Percentiles rank a stretch among this genome's conserved stretches.
These are phyloP conservation scores for Pleurotus pulmonarius DNA, from an alignment of 768 basidiomycete species.

Conservation along the genomic window DNA sequence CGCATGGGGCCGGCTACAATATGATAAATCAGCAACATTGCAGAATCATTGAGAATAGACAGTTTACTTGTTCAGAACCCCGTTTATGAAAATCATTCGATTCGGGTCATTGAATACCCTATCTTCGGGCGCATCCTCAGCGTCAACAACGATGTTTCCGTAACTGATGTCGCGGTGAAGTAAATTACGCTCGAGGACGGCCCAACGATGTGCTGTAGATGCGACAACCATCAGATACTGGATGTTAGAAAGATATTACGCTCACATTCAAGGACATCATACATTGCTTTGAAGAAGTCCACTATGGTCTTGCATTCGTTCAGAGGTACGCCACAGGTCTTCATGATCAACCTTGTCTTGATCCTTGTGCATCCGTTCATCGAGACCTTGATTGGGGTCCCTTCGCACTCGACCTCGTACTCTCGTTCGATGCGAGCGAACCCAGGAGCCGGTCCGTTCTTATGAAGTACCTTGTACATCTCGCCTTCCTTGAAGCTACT, in stretches of 20 bases:
- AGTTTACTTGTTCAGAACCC: too few relatives aligned
- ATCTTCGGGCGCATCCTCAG: background rate
- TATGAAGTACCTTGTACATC: background rate
- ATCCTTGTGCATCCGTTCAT: background rate
- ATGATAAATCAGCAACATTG: too few relatives aligned
- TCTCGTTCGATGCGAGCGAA: background rate
- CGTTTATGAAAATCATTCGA: too few relatives aligned
- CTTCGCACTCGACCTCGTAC: background rate
- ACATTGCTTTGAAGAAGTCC: background rate
- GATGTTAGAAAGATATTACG: background rate
- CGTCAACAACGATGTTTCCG: background rate
- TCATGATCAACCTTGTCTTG: background rate
- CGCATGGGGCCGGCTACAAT: too few relatives aligned
- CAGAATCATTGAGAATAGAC: too few relatives aligned
- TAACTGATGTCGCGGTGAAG: conserved; percentile 6
- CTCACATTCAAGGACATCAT: conserved; percentile 5
- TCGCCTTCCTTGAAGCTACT: background rate
- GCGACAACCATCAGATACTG: background rate
- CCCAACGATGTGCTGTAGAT: background rate
- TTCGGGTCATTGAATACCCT: too few relatives aligned
- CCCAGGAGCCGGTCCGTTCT: background rate
- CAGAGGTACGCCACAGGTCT: background rate
- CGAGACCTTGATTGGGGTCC: background rate
- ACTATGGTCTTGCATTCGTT: background rate
- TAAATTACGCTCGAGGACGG: background rate